Conservation (phyloP, 2,329 filamentous ascomycete species). For the Cercospora nicotianae region DNA sequence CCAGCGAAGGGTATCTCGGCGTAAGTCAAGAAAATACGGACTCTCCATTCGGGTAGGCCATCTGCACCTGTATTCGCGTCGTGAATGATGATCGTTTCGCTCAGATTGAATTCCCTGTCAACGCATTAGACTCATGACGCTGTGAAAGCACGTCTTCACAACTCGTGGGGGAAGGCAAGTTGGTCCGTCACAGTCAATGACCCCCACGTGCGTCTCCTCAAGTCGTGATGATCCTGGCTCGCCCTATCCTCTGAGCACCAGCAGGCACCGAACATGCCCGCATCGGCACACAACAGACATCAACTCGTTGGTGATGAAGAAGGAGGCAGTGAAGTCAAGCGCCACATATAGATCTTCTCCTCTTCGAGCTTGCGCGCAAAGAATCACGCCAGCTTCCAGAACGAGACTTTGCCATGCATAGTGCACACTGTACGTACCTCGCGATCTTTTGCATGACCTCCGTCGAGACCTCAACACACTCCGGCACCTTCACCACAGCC, state of each 20-base stretch:
- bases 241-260: not conserved
- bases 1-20: slow-evolving; percentile 57
- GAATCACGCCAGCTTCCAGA: not conserved
- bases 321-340: not conserved
- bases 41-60: slow-evolving; percentile 40
- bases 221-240: not conserved
- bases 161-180: not conserved
- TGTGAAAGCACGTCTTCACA: not conserved
- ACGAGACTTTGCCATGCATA: not conserved
- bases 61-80: slow-evolving; percentile 28
- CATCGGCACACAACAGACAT: not conserved
- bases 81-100: slow-evolving; percentile 59
- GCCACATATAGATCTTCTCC: not conserved
- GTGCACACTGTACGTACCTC: slow-evolving; percentile 21
- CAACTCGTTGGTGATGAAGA: not conserved
- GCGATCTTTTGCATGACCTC: slow-evolving; percentile 56
- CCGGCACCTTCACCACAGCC: slow-evolving; percentile 54
- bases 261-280: not conserved
- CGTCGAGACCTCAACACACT: slow-evolving; percentile 43
- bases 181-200: not conserved
- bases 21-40: slow-evolving; percentile 57
- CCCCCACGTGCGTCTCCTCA: not conserved
- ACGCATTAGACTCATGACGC: not conserved
- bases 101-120: slow-evolving; percentile 56
- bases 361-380: not conserved